Evolutionary conservation across 192 early-diverging fungal species (phyloP).

Genomic region (Obelidium mucronatum): DNA sequence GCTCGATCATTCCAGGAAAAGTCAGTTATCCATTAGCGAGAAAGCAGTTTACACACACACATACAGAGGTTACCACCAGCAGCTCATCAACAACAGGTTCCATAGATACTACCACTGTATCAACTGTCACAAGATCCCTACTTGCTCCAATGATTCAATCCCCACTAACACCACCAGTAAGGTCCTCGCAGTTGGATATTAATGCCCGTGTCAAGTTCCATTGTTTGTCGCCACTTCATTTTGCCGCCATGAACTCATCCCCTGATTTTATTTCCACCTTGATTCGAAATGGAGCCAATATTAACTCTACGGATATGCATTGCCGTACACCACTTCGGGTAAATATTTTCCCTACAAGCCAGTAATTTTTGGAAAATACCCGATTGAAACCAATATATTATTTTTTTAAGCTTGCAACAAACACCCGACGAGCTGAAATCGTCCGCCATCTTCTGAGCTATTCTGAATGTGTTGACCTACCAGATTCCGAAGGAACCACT

Average conservation of each 20-base stretch:
- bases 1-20: no score
- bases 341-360: background rate
- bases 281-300: constrained; percentile 26
- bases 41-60: background rate
- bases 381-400: background rate
- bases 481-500: constrained; percentile 32
- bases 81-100: background rate
- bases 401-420: constrained; percentile 16
- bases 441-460: constrained; percentile 12
- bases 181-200: constrained; percentile 4
- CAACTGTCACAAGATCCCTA: background rate
- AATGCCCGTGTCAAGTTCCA: constrained; percentile 35
- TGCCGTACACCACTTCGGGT: constrained; percentile 30
- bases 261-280: constrained; percentile 17
- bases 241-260: constrained; percentile 39
- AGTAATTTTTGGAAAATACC: background rate
- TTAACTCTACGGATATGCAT: constrained; percentile 30
- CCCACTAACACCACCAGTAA: background rate
- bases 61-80: background rate
- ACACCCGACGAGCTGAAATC: constrained; percentile 20
- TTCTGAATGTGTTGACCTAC: constrained; percentile 16
- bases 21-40: background rate
- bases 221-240: constrained; percentile 32
- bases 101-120: background rate
- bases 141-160: background rate